Base-by-base conservation (phyloP, 495 filamentous ascomycete genomes). In the Penicillium verhagenii region DNA sequence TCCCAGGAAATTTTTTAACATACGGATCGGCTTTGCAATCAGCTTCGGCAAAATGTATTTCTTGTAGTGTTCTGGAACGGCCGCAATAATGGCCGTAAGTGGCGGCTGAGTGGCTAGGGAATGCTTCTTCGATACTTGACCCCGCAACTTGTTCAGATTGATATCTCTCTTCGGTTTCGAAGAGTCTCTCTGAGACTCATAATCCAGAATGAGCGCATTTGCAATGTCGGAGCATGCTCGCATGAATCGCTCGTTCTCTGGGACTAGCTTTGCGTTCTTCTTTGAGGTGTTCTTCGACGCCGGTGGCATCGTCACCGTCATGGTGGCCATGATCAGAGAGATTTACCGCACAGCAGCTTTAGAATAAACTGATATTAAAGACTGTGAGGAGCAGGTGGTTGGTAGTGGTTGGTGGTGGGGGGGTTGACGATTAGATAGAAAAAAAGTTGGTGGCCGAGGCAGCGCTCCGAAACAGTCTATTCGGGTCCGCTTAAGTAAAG, bases 41-140 rank as follows among this genome's bases (percentile, higher is more conserved):
- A 98, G 75, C 72, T 94, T 93, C 20, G 93, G 95, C 40, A 97
- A 74, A 57, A 98, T 96, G 67, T 97, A 97, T 79, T 97, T 97
- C 79, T 98, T 98, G 76, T 97, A 96, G 72, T 97, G 91, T 65
- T 97, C 95, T 25, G 94, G 94, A 31, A 98, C 90, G 14, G 94
- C 94, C 23, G 94, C 91, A 61, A 98, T 96, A 66, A 98, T 98
- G 54, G 94, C 92, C 21, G 92, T 97, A 51, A 98, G 78, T 26
- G 94, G 92, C 20, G 94, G 94, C 54, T 94, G 88, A 64, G 79
- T 88, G 63, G 81, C 85, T 54, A 98, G 74, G 61, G 81, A 85
- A 75, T 97, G 91, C 74, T 96, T 97, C 75, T 91, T 95, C 10
- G 94, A 83, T 52, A 96, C 84, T 68, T 92, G 92, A 54, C 89